Base-by-base conservation (phyloP, 306 rosid species). In the Cucurbita ficifolia region DNA sequence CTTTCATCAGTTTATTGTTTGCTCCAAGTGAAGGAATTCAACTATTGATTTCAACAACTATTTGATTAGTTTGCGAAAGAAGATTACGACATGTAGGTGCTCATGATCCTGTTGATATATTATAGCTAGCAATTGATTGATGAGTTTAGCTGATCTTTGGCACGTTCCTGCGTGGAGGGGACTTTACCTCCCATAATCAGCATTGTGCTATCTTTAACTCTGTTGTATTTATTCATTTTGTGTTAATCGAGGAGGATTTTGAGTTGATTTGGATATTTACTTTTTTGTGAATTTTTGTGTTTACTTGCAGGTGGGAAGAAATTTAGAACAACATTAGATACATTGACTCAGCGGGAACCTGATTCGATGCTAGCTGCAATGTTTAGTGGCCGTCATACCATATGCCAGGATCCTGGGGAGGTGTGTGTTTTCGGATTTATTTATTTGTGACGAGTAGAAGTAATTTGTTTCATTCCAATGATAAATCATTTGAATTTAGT, bases 301-400 rank as follows among this genome's bases (percentile, higher is more conserved):
- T 19, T 59, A 6, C 21, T 75, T 55, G 16, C 85, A 93, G 98
- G 98, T 49, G 98, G 98, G 53, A 86, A 86, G 84, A 93, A 90
- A 76, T 90, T 87, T 73, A 86, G 86, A 57, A 93, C 98, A 40
- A 90, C 97, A 18, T 46, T 80, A 42, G 88, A 84, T 75, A 93
- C 98, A 18, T 76, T 93, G 79, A 90, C 96, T 43, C 93, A 83
- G 55, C 87, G 97, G 5, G 98, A 93, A 39, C 96, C 98, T 17
- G 87, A 88, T 83, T 93, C 97, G 6, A 87, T 93, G 96, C 96
- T 93, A 5, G 93, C 98, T 17, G 98, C 97, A 46, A 88, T 93
- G 97, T 93, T 90, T 80, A 88, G 97, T 49, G 98, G 98, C 74
- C 91, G 96, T 70, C 98, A 87, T 57, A 84, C 90, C 19, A 76